phyloP scores from a whole-genome alignment of 441 rosid species.

The Rhodomyrtus psidioides region DNA sequence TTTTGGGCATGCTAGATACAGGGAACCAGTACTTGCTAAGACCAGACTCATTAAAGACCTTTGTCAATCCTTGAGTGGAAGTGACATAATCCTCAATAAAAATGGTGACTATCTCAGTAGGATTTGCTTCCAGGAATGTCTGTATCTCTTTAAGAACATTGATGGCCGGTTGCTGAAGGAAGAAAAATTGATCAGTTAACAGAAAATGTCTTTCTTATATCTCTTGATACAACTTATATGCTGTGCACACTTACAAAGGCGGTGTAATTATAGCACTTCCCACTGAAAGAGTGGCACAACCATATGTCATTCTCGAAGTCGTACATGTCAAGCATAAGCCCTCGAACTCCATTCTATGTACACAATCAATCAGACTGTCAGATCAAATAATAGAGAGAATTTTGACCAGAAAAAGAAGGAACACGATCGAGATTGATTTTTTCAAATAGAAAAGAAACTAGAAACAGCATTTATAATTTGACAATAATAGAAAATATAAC shows the following conservation, averaged over 20 bases:
- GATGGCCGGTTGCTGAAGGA: slow-evolving; percentile 70
- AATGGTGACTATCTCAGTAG: slow-evolving; percentile 80
- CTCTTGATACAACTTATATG: neutral
- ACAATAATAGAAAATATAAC: neutral
- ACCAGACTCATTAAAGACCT: slow-evolving; percentile 77
- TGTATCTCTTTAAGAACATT: slow-evolving; percentile 71
- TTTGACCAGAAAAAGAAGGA: neutral
- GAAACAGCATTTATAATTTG: neutral
- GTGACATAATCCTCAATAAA: slow-evolving; percentile 90
- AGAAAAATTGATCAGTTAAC: neutral
- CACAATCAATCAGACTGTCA: neutral
- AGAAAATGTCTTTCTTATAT: neutral
- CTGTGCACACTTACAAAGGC: slow-evolving; percentile 67
- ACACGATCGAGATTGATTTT: neutral
- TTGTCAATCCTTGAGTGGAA: slow-evolving; percentile 63
- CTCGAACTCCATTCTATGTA: slow-evolving; percentile 87
- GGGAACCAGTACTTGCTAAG: slow-evolving; percentile 66
- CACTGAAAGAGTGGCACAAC: slow-evolving; percentile 76
- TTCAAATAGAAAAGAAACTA: neutral
- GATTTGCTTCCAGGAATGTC: slow-evolving; percentile 53
- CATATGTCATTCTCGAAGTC: slow-evolving; percentile 72
- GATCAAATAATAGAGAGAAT: neutral
- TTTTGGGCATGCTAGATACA: slow-evolving; percentile 67
- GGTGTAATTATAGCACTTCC: slow-evolving; percentile 60
- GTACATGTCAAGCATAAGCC: slow-evolving; percentile 90